Evolutionary conservation across 2,329 filamentous ascomycete species (phyloP).

Genomic region (Xylaria sp.): DNA sequence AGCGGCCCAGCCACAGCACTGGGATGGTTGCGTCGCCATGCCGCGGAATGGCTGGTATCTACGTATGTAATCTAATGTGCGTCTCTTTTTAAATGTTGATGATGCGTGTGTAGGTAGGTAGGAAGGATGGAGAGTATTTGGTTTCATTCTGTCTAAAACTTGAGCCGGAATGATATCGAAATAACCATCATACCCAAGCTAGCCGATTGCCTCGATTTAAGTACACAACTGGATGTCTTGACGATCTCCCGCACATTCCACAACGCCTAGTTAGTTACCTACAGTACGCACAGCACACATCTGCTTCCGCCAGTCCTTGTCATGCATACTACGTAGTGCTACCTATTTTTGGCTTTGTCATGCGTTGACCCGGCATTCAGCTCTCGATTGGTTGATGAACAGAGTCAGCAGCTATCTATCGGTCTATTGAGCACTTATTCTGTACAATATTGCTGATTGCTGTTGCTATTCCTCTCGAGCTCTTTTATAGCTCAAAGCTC

Average conservation of each 20-base stretch:
- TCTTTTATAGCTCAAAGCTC: constrained; percentile 1
- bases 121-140: neutral
- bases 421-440: neutral
- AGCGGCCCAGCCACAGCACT: constrained; percentile 18
- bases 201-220: neutral
- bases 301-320: neutral
- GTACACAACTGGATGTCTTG: neutral
- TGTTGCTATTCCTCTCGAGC: neutral
- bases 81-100: neutral
- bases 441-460: neutral
- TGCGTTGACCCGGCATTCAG: constrained; percentile 2
- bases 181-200: neutral
- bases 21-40: constrained; percentile 5
- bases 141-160: constrained; percentile 2
- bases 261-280: neutral
- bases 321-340: constrained; percentile 10
- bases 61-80: neutral
- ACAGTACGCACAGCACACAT: neutral
- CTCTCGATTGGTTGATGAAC: neutral
- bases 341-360: neutral
- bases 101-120: neutral
- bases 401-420: neutral
- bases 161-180: neutral
- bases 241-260: neutral
- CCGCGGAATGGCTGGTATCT: neutral